Evolutionary conservation across 1,284 basidiomycete genomes (phyloP), one percentile per base, ranked within the genome.

Genomic region (Gymnopus androsaceus): DNA sequence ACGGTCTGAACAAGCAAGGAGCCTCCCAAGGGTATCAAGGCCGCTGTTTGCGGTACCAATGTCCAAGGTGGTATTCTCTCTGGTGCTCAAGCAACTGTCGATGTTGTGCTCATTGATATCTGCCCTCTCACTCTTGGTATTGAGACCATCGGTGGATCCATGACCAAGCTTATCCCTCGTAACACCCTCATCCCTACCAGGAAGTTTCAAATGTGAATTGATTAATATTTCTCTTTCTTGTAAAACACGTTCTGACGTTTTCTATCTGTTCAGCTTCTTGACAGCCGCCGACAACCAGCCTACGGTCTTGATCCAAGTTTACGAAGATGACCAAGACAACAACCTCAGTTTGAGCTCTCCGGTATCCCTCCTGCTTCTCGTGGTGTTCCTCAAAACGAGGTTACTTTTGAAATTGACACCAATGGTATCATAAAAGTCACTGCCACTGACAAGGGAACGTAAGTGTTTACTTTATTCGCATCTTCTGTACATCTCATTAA

Each of bases 121-220:
- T 90, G 88, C 83, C 93, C 95, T 23, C 82, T 96, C 40, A 95
- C 92, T 25, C 86, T 96, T 67, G 95, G 95, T 86, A 98, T 98
- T 66, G 95, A 98, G 84, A 98, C 95, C 64, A 96, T 94, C 47
- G 96, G 96, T 63, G 96, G 95, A 75, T 95, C 98, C 66, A 94
- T 98, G 85, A 98, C 95, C 69, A 95, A 96, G 78, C 85, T 98
- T 67, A 96, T 96, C 67, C 83, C 91, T 59, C 91, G 95, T 68
- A 98, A 98, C 88, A 98, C 96, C 30, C 92, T 96, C 69, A 94
- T 99, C 64, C 95, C 95, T 56, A 98, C 96, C 70, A 93, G 94
- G 83, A 98, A 99, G 83, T 88, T 87, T 59, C 94, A 98, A 77
- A 96, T 96, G 85, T 86, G 62, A 2, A 80, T 74, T 15, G n/a